These are phyloP conservation scores for Simmondsia chinensis DNA, from an alignment of 148 eudicot species.

Conservation along the genomic window DNA sequence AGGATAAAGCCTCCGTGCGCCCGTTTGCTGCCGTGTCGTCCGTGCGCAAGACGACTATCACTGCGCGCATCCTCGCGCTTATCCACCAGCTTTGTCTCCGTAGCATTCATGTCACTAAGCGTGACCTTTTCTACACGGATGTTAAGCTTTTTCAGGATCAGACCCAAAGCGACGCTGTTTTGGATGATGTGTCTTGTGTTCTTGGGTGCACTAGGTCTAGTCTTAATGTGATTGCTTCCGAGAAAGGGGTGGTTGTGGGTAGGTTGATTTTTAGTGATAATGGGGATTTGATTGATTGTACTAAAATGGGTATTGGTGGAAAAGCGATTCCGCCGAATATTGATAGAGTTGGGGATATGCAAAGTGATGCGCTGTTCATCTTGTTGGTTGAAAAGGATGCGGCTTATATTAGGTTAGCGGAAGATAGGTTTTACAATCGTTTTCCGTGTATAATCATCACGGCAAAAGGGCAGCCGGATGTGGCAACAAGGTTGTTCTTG, in stretches of 20 bases:
- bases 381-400: constrained; percentile 92
- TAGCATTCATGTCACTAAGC: constrained; percentile 85
- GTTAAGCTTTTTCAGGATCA: constrained; percentile 93
- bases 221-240: constrained; percentile 70
- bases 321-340: constrained; percentile 93
- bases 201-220: constrained; percentile 84
- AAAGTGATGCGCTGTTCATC: constrained; percentile 77
- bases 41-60: constrained; percentile 77
- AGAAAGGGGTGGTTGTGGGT: constrained; percentile 93
- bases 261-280: constrained; percentile 72
- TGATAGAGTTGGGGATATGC: constrained; percentile 78
- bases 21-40: constrained; percentile 63
- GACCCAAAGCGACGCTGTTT: constrained; percentile 65
- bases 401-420: constrained; percentile 77
- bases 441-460: constrained; percentile 88
- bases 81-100: constrained; percentile 63
- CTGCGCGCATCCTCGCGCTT: constrained; percentile 63
- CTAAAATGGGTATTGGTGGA: constrained; percentile 91
- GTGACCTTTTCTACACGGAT: constrained; percentile 90
- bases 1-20: constrained; percentile 58
- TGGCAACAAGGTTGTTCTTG: constrained; percentile 74
- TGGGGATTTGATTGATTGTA: constrained; percentile 91
- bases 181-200: constrained; percentile 82
- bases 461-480: constrained; percentile 94
- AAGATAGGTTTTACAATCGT: constrained; percentile 82